Base-by-base conservation (phyloP, 179 eudicot species). In the Beta corolliflora region DNA sequence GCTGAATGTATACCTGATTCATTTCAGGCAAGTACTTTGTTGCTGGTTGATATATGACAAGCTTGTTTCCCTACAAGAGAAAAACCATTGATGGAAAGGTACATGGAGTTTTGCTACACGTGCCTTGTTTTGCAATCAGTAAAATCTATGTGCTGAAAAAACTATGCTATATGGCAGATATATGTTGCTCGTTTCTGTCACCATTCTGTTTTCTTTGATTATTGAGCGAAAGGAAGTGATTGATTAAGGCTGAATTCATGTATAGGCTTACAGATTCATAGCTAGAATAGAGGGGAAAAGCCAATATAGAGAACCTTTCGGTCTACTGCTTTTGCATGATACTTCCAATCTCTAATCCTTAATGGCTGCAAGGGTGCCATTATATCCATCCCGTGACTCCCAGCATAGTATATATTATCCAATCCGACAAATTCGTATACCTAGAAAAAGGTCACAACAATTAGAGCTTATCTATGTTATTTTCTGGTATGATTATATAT, bases 331-430 rank as follows among this genome's bases (percentile, higher is more conserved):
- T 71, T 83, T 10, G 83, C 79, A 36, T 90, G 92, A 65, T 82
- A 77, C 75, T 91, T 89, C 54, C 76, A 77, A 45, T 89, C 88
- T 64, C 69, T 82, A 48, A 82, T 76, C 71, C 84, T 82, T 41
- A 78, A 67, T 76, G 87, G 88, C 70, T 61, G 84, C 10, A 86
- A 78, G 36, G 98, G 98, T 67, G 91, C 98, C 84, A 87, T 89
- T 64, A 93, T 94, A 59, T 94, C 98, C 94, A 94, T 89, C 60
- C 98, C 98, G 82, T 94, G 98, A 86, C 97, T 93, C 46, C 98
- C 98, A 18, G 98, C 97, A 75, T 94, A 94, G 79, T 88, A 92
- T 13, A 93, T 87, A 67, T 92, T 92, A 72, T 91, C 89, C 58
- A 94, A 77, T 85, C 87, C 87, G 0, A 93, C 97, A 84, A 94